A percentile compares a stretch with the other conserved stretches of the same genome.
Conservation (phyloP, 371 early-diverging fungal genomes). For the Batrachochytrium dendrobatidis region DNA sequence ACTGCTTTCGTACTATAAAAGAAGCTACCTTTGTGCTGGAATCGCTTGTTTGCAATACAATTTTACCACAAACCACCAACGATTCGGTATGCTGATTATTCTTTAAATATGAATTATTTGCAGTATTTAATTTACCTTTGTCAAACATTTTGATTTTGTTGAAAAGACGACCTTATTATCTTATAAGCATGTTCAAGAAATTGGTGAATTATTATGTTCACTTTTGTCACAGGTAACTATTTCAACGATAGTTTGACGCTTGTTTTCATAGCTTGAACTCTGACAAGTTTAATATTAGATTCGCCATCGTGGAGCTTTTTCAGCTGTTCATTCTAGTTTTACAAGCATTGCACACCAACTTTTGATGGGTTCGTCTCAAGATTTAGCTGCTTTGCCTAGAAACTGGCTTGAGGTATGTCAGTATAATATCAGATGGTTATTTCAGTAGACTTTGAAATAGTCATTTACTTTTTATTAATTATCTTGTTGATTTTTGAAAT, state of each 20-base stretch:
- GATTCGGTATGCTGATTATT: neutral
- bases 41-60: conserved; percentile 7
- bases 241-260: neutral
- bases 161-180: neutral
- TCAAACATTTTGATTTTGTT: no score
- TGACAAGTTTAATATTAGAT: conserved; percentile 44
- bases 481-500: no score
- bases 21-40: conserved; percentile 52
- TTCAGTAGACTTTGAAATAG: no score
- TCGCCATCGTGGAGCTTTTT: conserved; percentile 88
- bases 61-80: conserved; percentile 10
- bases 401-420: conserved; percentile 60
- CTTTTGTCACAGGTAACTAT: conserved; percentile 1
- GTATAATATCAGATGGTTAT: no score
- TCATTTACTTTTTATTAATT: no score
- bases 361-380: conserved; percentile 42
- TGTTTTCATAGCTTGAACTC: neutral
- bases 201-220: neutral
- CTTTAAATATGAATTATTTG: neutral
- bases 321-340: conserved; percentile 77
- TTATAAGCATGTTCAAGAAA: neutral
- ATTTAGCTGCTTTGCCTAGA: conserved; percentile 46
- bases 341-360: conserved; percentile 60
- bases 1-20: conserved; percentile 89
- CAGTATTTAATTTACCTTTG: no score